Base-by-base conservation (phyloP, 805 yeast genomes). In the Teunomyces panamensis region DNA sequence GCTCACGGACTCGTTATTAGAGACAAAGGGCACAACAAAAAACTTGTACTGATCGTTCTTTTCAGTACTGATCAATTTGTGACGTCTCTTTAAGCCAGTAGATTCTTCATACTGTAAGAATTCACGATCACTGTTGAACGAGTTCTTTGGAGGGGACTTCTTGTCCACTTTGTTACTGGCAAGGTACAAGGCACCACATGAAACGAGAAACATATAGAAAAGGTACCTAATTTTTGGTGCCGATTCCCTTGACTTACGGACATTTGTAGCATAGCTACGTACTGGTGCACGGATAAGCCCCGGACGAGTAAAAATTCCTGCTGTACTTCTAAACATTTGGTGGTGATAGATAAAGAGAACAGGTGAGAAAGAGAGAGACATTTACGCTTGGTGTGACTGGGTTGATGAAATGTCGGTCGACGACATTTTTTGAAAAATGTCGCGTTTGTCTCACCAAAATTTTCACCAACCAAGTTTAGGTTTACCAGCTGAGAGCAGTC, bases 41-140 rank as follows among this genome's bases (percentile, higher is more conserved):
- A 73, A 66, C 30, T 74, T 68, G 49, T 75, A 68, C 41, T 77
- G 64, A 13, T 71, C 65, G 30, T 71, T 57, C 45, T 59, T 53
- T 26, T 60, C 78, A 4, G 60, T 65, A 2, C 65, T 54, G 45
- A 80, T 72, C 44, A 79, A 50, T 43, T 75, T 68, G 30, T 67
- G 60, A 39, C 81, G 67, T 58, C 87, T 72, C 54, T 68, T 80
- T 57, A 81, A 65, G 5, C 84, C 81, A 9, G 75, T 69, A 55
- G 69, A 67, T 63, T 73, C 57, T 65, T 81, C 74, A 67, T 64
- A 77, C 44, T 65, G 78, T 56, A 56, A 61, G 52, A 79, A 77
- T 51, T 80, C 84, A 35, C 72, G 67, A 47, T 78, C 81, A 11
- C 74, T 67, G 8, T 26, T 39, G 51, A 71, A 79, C 5, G 77